These are phyloP conservation scores for Amauroascus verrucosus DNA, from an alignment of 2,329 filamentous ascomycete species.

Conservation along the genomic window DNA sequence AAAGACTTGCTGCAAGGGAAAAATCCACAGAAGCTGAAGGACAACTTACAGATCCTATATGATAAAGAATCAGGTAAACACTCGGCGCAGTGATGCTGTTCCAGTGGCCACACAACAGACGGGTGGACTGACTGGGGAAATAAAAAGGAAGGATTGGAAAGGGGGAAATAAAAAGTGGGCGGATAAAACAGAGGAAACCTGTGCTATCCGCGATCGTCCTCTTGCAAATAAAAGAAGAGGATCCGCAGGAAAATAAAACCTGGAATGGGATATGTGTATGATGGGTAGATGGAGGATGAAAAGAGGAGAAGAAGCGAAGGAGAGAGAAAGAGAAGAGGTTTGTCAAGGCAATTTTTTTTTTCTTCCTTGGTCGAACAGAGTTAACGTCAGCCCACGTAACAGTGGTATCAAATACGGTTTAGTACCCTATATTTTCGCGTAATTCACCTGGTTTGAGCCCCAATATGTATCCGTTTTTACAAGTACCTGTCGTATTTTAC, in stretches of 20 bases:
- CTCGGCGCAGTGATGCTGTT: slow-evolving; percentile 7
- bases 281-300: slow-evolving; percentile 4
- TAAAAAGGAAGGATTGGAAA: slow-evolving; percentile 8
- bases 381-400: not conserved
- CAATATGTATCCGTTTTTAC: slow-evolving; percentile 1
- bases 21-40: not conserved
- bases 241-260: slow-evolving; percentile 15
- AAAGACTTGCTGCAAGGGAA: not conserved
- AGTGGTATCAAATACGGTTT: not conserved
- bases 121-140: not conserved
- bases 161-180: slow-evolving; percentile 12
- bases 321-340: slow-evolving; percentile 7
- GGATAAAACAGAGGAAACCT: slow-evolving; percentile 17
- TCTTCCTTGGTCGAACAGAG: slow-evolving; percentile 2
- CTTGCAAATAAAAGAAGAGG: slow-evolving; percentile 18
- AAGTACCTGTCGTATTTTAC: not conserved
- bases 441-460: not conserved
- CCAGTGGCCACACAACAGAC: slow-evolving; percentile 10
- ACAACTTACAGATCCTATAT: slow-evolving; percentile 8
- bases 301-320: slow-evolving; percentile 11
- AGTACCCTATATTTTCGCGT: not conserved
- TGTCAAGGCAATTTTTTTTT: slow-evolving; percentile 14
- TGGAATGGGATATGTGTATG: not conserved
- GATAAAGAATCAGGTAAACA: slow-evolving; percentile 7
- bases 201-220: slow-evolving; percentile 20